Base-by-base conservation (phyloP, 2,329 filamentous ascomycete species). In the Mycosphaerella arachidis region DNA sequence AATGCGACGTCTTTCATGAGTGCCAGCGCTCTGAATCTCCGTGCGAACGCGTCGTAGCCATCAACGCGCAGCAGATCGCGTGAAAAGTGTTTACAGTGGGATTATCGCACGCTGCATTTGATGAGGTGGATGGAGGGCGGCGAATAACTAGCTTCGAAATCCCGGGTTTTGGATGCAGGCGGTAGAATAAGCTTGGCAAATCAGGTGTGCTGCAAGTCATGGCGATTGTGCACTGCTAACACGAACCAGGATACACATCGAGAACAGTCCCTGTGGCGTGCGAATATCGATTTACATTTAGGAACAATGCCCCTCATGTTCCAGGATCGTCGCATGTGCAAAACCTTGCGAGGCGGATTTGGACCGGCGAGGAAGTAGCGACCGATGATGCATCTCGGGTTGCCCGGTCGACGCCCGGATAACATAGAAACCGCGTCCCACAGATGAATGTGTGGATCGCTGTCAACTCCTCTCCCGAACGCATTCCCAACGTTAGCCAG, bases 401-500 rank as follows among this genome's bases (percentile, higher is more conserved):
- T 50, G 46, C 46, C 16, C 24, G 18, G 46, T 24, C 46, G 20
- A 50, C 46, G 31, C 10, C 8, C 18, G 10, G 20, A 16, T 16
- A 50, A 27, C 20, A 50, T 27, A 50, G 20, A 50, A 16, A 50
- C 3, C 20, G 46, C 12, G 46, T n/a, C 46, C 20, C 16, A 16
- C 13, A n/a, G 13, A n/a, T 43, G 40, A 43, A 35, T 29, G 20
- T 27, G 29, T 29, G 20, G 9, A 50, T 20, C 29, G 29, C 46
- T 50, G 20, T 10, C 18, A 50, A 50, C 46, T 29, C 18, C 29
- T 30, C 29, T 30, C 29, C 46, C 46, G 20, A 13, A 50, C 59
- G 58, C 43, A 58, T 53, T 43, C 31, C 53, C 27, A 46, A 48
- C 29, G 43, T 56, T 45, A 30, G 52, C 53, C 37, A 33, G 33